Percentiles rank a stretch among this genome's conserved stretches.
Evolutionary conservation across 306 rosid species (phyloP).

Genomic region (Parietaria judaica): DNA sequence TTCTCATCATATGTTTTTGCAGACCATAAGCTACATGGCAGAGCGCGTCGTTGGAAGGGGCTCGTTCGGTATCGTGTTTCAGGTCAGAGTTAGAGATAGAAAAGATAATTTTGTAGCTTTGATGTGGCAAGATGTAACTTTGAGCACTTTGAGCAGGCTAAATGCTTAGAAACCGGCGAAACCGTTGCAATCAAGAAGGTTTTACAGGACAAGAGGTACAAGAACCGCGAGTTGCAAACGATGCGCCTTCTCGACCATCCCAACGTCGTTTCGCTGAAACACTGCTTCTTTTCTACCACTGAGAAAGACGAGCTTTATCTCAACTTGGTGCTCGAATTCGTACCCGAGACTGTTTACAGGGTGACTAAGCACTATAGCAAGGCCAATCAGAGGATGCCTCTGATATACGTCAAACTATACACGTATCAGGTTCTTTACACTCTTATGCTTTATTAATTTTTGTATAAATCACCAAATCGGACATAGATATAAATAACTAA

Average conservation of each 20-base stretch:
- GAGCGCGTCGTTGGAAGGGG: slow-evolving; percentile 72
- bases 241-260: slow-evolving; percentile 79
- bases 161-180: slow-evolving; percentile 62
- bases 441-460: too few species aligned
- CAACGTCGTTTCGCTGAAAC: slow-evolving; percentile 61
- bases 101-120: neutral
- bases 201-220: slow-evolving; percentile 59
- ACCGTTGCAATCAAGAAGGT: slow-evolving; percentile 63
- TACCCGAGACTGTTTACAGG: slow-evolving; percentile 62
- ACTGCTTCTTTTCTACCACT: slow-evolving; percentile 62
- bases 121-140: neutral
- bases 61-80: slow-evolving; percentile 66
- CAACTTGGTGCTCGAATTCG: slow-evolving; percentile 62
- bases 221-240: slow-evolving; percentile 67
- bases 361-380: slow-evolving; percentile 61
- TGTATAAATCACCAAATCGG: too few species aligned
- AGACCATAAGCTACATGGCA: slow-evolving; percentile 73
- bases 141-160: slow-evolving; percentile 39
- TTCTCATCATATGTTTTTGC: slow-evolving; percentile 2
- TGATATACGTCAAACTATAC: slow-evolving; percentile 61
- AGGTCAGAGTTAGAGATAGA: slow-evolving; percentile 24
- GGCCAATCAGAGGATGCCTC: slow-evolving; percentile 65
- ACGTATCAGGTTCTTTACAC: slow-evolving; percentile 43
- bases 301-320: slow-evolving; percentile 69
- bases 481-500: too few species aligned